Percentiles rank a stretch among this genome's conserved stretches.
Evolutionary conservation across 129 eudicot genomes (phyloP).

Genomic region (Flaveria trinervia): DNA sequence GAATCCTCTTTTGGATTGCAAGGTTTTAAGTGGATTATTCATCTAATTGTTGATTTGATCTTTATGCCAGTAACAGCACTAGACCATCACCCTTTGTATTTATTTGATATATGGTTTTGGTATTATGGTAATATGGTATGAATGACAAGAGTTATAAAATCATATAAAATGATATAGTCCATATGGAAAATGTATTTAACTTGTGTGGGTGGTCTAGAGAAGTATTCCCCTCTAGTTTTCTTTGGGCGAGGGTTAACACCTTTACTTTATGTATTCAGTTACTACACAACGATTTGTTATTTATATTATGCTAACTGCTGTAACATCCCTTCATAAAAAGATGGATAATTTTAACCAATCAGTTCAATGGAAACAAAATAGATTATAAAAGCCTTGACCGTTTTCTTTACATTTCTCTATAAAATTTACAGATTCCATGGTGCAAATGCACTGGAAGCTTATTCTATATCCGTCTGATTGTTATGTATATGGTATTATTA

Average conservation of each 20-base stretch:
- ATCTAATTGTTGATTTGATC: slow-evolving; percentile 4
- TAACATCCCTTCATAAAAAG: neutral
- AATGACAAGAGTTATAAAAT: slow-evolving; percentile 8
- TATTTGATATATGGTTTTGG: neutral
- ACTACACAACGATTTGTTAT: neutral
- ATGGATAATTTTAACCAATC: neutral
- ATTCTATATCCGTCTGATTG: neutral
- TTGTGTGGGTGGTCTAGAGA: neutral
- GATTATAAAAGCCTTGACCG: too few species aligned
- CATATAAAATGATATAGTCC: neutral
- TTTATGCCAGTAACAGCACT: neutral
- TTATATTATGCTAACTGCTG: neutral
- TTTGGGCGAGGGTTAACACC: neutral
- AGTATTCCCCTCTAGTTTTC: neutral
- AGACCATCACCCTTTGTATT: neutral
- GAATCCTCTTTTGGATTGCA: neutral
- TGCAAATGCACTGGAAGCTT: too few species aligned
- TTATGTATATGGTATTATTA: neutral
- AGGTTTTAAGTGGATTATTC: neutral
- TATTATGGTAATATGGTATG: neutral
- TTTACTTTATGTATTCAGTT: neutral
- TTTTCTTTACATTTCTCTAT: too few species aligned
- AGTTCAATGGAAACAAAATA: too few species aligned
- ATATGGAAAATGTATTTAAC: slow-evolving; percentile 4
- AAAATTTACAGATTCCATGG: too few species aligned